Evolutionary conservation across 164 flowering plant species (phyloP).

Genomic region (Nelumbo lutea): DNA sequence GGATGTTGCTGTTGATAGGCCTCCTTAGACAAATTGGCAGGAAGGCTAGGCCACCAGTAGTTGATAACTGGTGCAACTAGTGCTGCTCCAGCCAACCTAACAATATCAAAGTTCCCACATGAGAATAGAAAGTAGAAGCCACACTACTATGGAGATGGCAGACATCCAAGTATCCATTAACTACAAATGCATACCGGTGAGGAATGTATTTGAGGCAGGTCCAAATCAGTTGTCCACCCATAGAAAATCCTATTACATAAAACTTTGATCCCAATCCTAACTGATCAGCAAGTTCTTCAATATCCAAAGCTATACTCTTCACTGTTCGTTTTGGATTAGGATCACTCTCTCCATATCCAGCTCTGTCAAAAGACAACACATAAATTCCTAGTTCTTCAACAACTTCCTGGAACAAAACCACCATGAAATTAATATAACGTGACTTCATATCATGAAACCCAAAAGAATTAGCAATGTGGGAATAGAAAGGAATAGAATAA

Average conservation of each 20-base stretch:
- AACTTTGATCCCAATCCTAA: conserved; percentile 56
- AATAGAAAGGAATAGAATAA: not conserved
- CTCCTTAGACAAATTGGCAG: conserved; percentile 56
- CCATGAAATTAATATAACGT: not conserved
- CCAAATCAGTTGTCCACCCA: conserved; percentile 67
- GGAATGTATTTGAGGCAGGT: conserved; percentile 68
- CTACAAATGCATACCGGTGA: conserved; percentile 48
- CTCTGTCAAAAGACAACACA: conserved; percentile 58
- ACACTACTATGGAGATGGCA: not conserved
- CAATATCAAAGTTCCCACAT: conserved; percentile 1
- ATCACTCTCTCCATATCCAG: conserved; percentile 85
- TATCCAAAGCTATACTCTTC: conserved; percentile 56
- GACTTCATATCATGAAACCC: not conserved
- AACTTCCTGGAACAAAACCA: conserved; percentile 35
- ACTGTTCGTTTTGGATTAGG: conserved; percentile 48
- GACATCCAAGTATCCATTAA: not conserved
- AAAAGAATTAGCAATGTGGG: not conserved
- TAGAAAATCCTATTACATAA: conserved; percentile 52
- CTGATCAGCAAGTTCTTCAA: conserved; percentile 75
- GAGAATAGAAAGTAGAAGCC: not conserved
- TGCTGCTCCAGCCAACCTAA: conserved; percentile 80
- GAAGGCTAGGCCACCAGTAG: conserved; percentile 86
- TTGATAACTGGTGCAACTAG: conserved; percentile 72
- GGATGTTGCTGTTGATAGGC: conserved; percentile 35
- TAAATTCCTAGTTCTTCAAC: conserved; percentile 50